These are phyloP conservation scores for Codiaeum variegatum DNA, from an alignment of 441 rosid species.

Conservation along the genomic window DNA sequence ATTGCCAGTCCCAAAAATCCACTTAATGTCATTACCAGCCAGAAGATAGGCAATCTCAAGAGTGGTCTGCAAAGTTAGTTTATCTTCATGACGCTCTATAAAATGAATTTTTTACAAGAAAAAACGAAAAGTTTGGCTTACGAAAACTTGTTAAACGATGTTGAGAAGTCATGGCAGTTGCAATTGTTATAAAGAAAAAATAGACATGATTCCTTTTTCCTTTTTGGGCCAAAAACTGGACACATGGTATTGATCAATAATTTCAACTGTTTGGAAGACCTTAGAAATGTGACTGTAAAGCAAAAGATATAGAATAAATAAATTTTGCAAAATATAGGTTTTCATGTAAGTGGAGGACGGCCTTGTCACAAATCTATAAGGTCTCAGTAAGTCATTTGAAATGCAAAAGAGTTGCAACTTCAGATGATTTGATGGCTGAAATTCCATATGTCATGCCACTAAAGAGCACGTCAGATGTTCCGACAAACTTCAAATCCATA, in stretches of 20 bases:
- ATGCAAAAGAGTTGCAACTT: background rate
- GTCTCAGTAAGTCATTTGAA: background rate
- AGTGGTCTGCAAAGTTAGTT: slow-evolving; percentile 62
- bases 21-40: slow-evolving; percentile 87
- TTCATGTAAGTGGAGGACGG: background rate
- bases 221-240: too few relatives aligned
- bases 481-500: background rate
- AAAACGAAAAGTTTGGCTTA: background rate
- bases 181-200: background rate
- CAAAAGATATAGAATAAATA: background rate
- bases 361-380: background rate
- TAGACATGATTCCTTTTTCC: too few relatives aligned
- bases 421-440: background rate
- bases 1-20: slow-evolving; percentile 93
- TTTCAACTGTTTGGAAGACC: background rate
- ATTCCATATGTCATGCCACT: background rate
- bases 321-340: background rate
- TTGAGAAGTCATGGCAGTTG: background rate
- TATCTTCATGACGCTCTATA: slow-evolving; percentile 5
- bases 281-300: background rate
- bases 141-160: background rate
- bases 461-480: background rate
- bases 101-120: background rate
- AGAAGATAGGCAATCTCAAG: slow-evolving; percentile 69
- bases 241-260: background rate